Conservation (phyloP, 768 basidiomycete genomes). For the Suillus luteus region DNA sequence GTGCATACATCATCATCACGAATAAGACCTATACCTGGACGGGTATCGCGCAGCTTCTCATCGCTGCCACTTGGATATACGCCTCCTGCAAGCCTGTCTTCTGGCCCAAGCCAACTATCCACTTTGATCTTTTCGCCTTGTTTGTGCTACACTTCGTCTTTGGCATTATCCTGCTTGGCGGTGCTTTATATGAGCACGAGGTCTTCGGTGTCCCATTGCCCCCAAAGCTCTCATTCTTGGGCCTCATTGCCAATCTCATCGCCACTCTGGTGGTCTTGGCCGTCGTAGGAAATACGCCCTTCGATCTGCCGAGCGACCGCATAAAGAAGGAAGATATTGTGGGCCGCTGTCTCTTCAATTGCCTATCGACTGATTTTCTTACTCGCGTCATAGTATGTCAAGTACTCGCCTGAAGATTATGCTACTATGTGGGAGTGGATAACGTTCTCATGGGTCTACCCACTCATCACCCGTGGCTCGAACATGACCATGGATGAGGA, state of each 20-base stretch:
- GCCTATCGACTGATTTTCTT: constrained; percentile 2
- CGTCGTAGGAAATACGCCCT: constrained; percentile 61
- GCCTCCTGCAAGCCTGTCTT: constrained; percentile 56
- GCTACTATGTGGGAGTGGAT: constrained; percentile 71
- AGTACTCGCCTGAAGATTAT: constrained; percentile 67
- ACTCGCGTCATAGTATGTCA: constrained; percentile 24
- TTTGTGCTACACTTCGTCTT: constrained; percentile 51
- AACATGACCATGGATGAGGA: constrained; percentile 61
- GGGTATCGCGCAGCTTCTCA: constrained; percentile 45
- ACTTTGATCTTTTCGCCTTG: constrained; percentile 62
- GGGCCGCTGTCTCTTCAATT: constrained; percentile 28
- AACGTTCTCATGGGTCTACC: constrained; percentile 72
- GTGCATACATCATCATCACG: constrained; percentile 54
- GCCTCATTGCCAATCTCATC: constrained; percentile 44
- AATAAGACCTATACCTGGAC: constrained; percentile 36
- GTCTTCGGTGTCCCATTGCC: constrained; percentile 48
- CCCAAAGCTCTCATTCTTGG: constrained; percentile 24
- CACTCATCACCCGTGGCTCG: constrained; percentile 55
- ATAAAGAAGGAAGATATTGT: constrained; percentile 64
- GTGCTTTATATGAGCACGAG: constrained; percentile 51
- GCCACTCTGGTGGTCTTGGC: constrained; percentile 44
- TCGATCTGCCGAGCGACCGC: constrained; percentile 58
- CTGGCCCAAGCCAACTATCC: constrained; percentile 56
- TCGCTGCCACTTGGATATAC: constrained; percentile 67
- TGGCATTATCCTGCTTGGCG: constrained; percentile 53